Evolutionary conservation across 805 yeast genomes (phyloP).

Genomic region (Crinitomyces ghanaensis): DNA sequence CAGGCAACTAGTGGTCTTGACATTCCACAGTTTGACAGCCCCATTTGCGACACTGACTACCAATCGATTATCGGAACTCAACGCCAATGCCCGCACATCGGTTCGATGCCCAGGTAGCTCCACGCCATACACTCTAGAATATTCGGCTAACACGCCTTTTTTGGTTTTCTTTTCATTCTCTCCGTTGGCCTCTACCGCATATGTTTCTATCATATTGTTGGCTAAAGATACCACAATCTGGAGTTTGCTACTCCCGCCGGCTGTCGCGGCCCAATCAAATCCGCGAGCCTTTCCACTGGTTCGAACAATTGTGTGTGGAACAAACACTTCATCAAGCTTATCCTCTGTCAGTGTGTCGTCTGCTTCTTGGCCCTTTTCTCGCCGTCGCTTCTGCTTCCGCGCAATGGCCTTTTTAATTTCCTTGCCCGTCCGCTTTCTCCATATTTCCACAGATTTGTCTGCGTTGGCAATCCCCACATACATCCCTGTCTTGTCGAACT

Average conservation of each 20-base stretch:
- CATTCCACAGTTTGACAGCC: conserved; percentile 78
- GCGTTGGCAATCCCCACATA: conserved; percentile 64
- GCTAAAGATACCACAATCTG: conserved; percentile 56
- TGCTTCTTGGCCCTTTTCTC: conserved; percentile 45
- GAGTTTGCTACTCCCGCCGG: conserved; percentile 31
- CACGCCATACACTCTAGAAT: conserved; percentile 37
- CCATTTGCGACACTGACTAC: conserved; percentile 90
- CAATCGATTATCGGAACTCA: conserved; percentile 69
- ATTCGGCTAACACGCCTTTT: conserved; percentile 28
- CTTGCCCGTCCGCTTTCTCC: conserved; percentile 60
- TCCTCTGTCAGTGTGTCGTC: conserved; percentile 35
- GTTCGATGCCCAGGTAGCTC: conserved; percentile 82
- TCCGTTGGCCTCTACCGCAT: conserved; percentile 40
- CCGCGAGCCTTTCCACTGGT: conserved; percentile 52
- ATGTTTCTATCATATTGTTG: conserved; percentile 66
- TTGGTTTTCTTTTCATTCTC: conserved; percentile 33
- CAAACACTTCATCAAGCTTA: conserved; percentile 33
- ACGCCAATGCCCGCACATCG: conserved; percentile 73
- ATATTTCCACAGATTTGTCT: conserved; percentile 71
- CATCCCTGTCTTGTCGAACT: conserved; percentile 35
- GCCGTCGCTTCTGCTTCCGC: conserved; percentile 66
- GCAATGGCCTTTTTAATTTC: conserved; percentile 70
- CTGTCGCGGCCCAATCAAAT: conserved; percentile 41
- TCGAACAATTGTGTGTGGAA: conserved; percentile 60
- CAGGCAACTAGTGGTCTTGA: conserved; percentile 58